Base-by-base conservation (phyloP, 306 rosid species). In the Mimosa bimucronata region DNA sequence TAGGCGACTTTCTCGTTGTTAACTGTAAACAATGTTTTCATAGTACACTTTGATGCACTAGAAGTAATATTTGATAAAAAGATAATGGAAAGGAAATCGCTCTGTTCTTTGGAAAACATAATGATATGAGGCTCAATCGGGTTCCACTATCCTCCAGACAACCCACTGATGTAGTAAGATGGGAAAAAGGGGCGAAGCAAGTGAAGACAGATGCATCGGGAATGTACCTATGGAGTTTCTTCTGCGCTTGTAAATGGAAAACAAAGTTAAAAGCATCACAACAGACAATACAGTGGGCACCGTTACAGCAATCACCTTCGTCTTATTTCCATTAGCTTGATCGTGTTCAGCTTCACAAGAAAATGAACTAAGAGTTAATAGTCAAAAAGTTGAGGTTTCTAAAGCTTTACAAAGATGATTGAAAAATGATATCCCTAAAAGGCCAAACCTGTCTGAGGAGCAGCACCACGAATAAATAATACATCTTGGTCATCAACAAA, bases 401-500 rank as follows among this genome's bases (percentile, higher is more conserved):
- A 23, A 23, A 9, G 30, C 30, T 2, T 2, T 0, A 1, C 0
- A 23, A 10, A 21, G 7, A 25, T 28, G 8, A 25, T 13, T 1
- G 3, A 13, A 55, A 25, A 30, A 67, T 0, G 38, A 41, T 55
- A 29, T 62, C 21, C 15, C 37, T 15, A 62, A 5, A 28, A 62
- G 18, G 40, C 41, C 16, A 15, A 2, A 62, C 68, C 68, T 44
- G 48, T 12, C 29, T 78, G 80, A 66, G 84, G 38, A 25, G 40
- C 52, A 12, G 83, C 65, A 78, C 69, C 8, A n/a, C 88, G 74
- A 60, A 88, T 76, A 42, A 73, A 85, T 2, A 73, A 85, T 2
- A 80, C 9, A 41, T 68, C 83, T n/a, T 74, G 79, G 13, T 81
- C 90, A 41, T 29, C 23, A 18, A 1, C 52, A 0, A 50, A 9